phyloP scores from a whole-genome alignment of 345 rosid genomes.

The Sonneratia caseolaris region DNA sequence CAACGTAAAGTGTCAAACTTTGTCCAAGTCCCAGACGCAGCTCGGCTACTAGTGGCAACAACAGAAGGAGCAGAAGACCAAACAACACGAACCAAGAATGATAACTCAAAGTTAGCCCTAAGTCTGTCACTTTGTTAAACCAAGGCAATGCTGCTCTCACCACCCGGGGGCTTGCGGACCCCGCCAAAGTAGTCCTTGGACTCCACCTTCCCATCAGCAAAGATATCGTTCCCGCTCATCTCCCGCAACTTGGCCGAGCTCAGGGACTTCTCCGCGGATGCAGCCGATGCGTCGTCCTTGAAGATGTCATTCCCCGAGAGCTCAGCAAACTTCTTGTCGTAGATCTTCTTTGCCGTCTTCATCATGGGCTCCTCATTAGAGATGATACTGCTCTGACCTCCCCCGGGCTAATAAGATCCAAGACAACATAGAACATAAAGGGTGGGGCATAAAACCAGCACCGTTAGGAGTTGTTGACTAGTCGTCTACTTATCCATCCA shows the following conservation, averaged over 20 bases:
- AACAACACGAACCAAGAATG: conserved; percentile 8
- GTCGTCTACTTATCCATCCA: not conserved
- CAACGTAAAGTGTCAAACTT: not conserved
- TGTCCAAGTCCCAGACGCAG: not conserved
- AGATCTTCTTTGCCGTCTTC: conserved; percentile 85
- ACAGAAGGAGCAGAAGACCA: not conserved
- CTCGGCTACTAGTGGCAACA: not conserved
- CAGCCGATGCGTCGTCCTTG: conserved; percentile 51
- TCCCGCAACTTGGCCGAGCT: conserved; percentile 70
- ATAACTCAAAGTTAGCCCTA: conserved; percentile 21
- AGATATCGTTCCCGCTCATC: conserved; percentile 78
- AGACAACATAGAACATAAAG: not conserved
- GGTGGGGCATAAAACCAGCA: not conserved
- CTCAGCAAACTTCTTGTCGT: conserved; percentile 61
- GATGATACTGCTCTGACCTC: conserved; percentile 22
- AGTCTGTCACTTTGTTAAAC: conserved; percentile 36
- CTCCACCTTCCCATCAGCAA: conserved; percentile 83
- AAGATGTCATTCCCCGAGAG: conserved; percentile 84
- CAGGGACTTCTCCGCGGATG: conserved; percentile 52
- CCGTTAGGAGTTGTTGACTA: not conserved
- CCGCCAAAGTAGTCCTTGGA: conserved; percentile 88
- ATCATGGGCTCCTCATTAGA: conserved; percentile 28
- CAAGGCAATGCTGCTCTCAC: conserved; percentile 89
- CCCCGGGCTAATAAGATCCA: conserved; percentile 32
- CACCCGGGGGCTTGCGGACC: conserved; percentile 97